Evolutionary conservation across 2,329 filamentous ascomycete genomes (phyloP).

Genomic region (Fusarium luffae): DNA sequence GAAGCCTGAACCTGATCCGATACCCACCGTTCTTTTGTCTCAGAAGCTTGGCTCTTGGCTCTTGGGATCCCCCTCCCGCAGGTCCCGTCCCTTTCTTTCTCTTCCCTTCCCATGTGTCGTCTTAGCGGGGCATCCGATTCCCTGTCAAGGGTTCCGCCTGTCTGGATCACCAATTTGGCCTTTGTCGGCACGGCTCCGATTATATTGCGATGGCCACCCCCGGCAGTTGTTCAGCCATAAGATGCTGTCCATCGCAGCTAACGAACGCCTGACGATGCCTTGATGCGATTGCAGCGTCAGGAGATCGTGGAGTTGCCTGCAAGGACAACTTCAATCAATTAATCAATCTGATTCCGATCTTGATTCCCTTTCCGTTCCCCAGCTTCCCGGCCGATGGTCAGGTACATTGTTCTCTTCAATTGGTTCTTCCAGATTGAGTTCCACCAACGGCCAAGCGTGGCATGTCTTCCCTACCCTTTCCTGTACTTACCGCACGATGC

Average conservation of each 20-base stretch:
- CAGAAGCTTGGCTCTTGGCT: conserved; percentile 15
- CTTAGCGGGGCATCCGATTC: conserved; percentile 32
- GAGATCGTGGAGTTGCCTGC: conserved; percentile 11
- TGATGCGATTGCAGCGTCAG: conserved; percentile 14
- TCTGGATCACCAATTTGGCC: conserved; percentile 38
- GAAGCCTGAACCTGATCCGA: not conserved
- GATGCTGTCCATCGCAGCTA: conserved; percentile 29
- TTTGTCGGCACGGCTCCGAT: conserved; percentile 25
- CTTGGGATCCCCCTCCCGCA: not conserved
- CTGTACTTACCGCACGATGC: conserved; percentile 13
- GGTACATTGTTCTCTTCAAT: not conserved
- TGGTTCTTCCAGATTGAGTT: conserved; percentile 10
- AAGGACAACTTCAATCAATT: conserved; percentile 12
- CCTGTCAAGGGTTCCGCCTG: conserved; percentile 31
- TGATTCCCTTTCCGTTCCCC: not conserved
- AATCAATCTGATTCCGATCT: not conserved
- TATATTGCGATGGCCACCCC: conserved; percentile 28
- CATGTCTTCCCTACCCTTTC: conserved; percentile 1
- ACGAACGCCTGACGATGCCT: conserved; percentile 16
- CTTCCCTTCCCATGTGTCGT: not conserved
- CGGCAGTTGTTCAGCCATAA: conserved; percentile 20
- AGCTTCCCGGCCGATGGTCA: not conserved
- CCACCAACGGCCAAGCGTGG: conserved; percentile 23
- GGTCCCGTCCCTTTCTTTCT: conserved; percentile 1
- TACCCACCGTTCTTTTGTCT: conserved; percentile 19